A percentile compares a stretch with the other conserved stretches of the same genome.
phyloP scores from a whole-genome alignment of 352 stramenopile genomes.

The Globisporangium alternatum region DNA sequence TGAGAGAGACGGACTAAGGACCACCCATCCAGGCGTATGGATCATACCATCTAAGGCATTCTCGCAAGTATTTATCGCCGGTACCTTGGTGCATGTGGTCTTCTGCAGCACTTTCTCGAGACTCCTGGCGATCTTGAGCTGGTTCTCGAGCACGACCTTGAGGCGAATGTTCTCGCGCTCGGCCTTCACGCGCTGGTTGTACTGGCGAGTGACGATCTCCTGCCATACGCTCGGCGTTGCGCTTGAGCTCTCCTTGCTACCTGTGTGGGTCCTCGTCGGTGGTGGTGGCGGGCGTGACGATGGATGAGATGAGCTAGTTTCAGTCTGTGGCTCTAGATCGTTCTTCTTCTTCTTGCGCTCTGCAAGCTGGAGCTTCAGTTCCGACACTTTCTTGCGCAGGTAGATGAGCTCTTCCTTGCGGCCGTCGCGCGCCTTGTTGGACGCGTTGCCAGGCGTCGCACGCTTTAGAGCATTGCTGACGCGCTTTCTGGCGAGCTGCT shows the following conservation, averaged over 20 bases:
- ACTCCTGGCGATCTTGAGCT: constrained; percentile 43
- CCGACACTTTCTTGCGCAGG: constrained; percentile 21
- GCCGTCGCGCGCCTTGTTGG: constrained; percentile 21
- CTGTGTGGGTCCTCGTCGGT: neutral
- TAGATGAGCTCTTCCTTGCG: constrained; percentile 30
- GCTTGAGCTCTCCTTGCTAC: neutral
- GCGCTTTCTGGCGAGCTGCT: neutral
- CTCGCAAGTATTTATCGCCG: constrained; percentile 21
- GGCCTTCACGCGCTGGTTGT: constrained; percentile 1
- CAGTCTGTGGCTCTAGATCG: neutral
- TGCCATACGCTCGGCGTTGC: constrained; percentile 7
- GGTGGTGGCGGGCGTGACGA: neutral
- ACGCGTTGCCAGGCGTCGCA: neutral
- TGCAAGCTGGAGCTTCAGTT: constrained; percentile 22
- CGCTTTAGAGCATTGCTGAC: neutral
- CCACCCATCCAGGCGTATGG: neutral
- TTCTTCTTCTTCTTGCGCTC: neutral
- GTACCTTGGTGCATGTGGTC: neutral
- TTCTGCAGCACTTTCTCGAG: constrained; percentile 30
- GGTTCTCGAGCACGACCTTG: constrained; percentile 46
- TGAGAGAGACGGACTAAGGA: too few species aligned
- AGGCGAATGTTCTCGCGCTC: constrained; percentile 52
- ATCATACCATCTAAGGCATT: constrained; percentile 6
- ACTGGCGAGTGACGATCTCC: constrained; percentile 3
- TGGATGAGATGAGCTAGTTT: neutral